Percentiles rank a stretch among this genome's conserved stretches.
These are phyloP conservation scores for Fusarium sp. DNA, from an alignment of 2,329 filamentous ascomycete species.

Conservation along the genomic window DNA sequence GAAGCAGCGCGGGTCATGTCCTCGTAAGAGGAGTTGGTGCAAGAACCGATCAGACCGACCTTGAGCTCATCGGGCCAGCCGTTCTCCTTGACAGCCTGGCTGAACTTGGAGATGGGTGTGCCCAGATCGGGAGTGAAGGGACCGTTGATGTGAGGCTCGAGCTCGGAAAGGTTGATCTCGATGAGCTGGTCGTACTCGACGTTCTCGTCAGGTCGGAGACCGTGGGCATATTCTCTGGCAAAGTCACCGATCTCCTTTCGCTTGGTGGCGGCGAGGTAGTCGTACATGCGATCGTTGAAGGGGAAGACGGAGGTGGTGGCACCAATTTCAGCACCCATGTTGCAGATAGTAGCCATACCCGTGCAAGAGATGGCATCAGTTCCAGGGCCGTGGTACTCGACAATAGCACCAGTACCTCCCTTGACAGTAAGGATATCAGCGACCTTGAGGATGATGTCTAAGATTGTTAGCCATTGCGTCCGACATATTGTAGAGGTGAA, in stretches of 20 bases:
- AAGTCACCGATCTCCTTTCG: conserved; percentile 91
- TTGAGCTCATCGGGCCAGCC: conserved; percentile 92
- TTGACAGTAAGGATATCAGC: conserved; percentile 97
- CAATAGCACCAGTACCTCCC: conserved; percentile 93
- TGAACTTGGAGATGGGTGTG: conserved; percentile 90
- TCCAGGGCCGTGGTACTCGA: conserved; percentile 73
- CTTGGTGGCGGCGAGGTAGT: conserved; percentile 93
- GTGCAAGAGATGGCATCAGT: conserved; percentile 81
- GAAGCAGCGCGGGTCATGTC: conserved; percentile 97
- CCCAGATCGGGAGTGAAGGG: conserved; percentile 97
- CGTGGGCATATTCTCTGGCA: conserved; percentile 82
- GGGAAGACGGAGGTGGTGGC: conserved; percentile 96
- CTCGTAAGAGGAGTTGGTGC: conserved; percentile 98
- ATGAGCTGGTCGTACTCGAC: conserved; percentile 92
- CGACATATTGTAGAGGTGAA: not conserved
- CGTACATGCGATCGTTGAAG: conserved; percentile 98
- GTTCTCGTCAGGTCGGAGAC: conserved; percentile 87
- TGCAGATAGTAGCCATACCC: conserved; percentile 85
- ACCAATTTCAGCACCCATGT: conserved; percentile 78
- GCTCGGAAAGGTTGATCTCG: conserved; percentile 86
- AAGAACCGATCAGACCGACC: conserved; percentile 94
- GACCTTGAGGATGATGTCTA: conserved; percentile 96
- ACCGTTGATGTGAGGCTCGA: conserved; percentile 97
- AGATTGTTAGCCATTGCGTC: conserved; percentile 12
- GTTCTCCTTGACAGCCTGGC: conserved; percentile 82